phyloP scores from a whole-genome alignment of 257 asterid species.

The Solanum neorickii region DNA sequence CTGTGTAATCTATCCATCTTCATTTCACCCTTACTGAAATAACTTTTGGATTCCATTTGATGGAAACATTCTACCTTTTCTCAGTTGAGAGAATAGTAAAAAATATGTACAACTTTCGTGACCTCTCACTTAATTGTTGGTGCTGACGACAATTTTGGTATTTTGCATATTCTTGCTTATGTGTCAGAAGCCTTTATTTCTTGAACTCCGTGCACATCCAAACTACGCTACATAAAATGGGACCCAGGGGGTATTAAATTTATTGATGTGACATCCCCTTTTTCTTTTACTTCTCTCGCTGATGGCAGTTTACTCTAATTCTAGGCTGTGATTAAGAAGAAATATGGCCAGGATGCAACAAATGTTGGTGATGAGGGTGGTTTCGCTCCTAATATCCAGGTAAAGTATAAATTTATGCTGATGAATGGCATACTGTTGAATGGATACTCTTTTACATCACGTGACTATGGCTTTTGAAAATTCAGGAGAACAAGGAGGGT shows the following conservation, averaged over 20 bases:
- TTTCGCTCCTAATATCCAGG: constrained; percentile 97
- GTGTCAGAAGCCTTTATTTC: background rate
- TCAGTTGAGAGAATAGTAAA: background rate
- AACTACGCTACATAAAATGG: background rate
- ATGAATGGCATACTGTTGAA: background rate
- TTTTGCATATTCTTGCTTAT: background rate
- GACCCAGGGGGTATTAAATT: background rate
- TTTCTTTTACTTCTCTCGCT: background rate
- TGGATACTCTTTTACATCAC: background rate
- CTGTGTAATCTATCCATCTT: background rate
- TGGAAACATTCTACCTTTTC: background rate
- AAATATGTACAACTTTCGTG: background rate
- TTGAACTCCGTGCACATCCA: background rate
- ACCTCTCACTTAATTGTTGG: background rate
- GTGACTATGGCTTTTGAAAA: background rate
- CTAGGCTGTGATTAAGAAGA: constrained; percentile 93
- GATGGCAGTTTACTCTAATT: background rate
- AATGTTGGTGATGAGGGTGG: constrained; percentile 99
- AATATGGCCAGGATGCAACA: constrained; percentile 93
- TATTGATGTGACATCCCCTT: background rate
- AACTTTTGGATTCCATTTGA: background rate
- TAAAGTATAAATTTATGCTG: background rate
- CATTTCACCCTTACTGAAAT: background rate
- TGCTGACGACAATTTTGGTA: background rate
- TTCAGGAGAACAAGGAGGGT: constrained; percentile 97